Evolutionary conservation across 2,329 filamentous ascomycete genomes (phyloP).

Genomic region (Exophiala sideris): DNA sequence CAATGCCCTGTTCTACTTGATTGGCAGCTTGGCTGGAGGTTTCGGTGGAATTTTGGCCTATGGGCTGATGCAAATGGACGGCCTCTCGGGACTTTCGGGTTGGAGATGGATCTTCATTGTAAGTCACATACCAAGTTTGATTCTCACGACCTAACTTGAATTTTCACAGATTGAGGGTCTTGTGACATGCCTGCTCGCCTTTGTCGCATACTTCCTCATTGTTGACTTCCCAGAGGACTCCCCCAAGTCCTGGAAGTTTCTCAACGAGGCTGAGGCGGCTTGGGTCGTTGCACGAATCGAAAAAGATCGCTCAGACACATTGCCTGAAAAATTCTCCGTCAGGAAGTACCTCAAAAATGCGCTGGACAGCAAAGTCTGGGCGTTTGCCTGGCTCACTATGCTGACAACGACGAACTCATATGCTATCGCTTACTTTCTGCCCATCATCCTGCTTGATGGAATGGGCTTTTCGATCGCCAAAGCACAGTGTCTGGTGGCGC

Average conservation of each 20-base stretch:
- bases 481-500: conserved; percentile 69
- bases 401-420: conserved; percentile 68
- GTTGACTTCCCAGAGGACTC: conserved; percentile 37
- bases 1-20: conserved; percentile 47
- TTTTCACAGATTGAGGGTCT: conserved; percentile 3
- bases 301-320: conserved; percentile 52
- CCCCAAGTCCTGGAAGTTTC: conserved; percentile 34
- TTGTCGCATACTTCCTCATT: conserved; percentile 33
- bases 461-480: conserved; percentile 64
- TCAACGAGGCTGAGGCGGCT: conserved; percentile 27
- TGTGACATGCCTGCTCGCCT: conserved; percentile 24
- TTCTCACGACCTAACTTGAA: too few relatives aligned
- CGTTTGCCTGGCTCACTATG: conserved; percentile 50
- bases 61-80: conserved; percentile 38
- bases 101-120: conserved; percentile 18
- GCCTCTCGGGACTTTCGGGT: conserved; percentile 9
- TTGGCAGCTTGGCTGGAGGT: conserved; percentile 46
- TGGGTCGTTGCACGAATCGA: conserved; percentile 46
- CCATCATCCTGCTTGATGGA: conserved; percentile 63
- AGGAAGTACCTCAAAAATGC: conserved; percentile 48
- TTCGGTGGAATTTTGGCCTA: conserved; percentile 46
- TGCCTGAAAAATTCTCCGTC: conserved; percentile 46
- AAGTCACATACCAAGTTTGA: neutral
- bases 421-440: conserved; percentile 74
- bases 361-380: conserved; percentile 54